Base-by-base conservation (phyloP, 208 protist genomes). In the Naegleria lovaniensis region DNA sequence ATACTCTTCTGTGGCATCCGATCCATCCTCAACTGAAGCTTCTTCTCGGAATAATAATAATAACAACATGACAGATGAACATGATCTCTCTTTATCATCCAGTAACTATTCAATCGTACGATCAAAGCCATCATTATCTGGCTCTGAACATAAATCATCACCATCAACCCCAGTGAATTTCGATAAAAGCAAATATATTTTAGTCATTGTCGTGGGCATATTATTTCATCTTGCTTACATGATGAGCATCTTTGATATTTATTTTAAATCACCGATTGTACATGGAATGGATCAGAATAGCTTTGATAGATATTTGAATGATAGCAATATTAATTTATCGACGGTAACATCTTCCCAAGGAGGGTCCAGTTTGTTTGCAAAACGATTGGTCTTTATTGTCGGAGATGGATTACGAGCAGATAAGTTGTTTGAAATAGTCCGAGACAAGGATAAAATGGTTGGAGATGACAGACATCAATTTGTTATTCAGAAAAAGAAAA, bases 231-330 rank as follows among this genome's bases (percentile, higher is more conserved):
- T 4, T 33, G 38, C 41, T 16, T 91, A 89, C 79, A 43, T 91
- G 38, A 41, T 58, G 7, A 83, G 55, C 55, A 88, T 91, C 9
- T 39, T 91, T 84, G 59, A 91, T 91, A 79, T 91, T 41, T 91
- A 91, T 79, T 91, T 91, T 83, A 83, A 85, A 88, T 83, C 59
- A 15, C 90, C 90, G 48, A 55, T 91, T n/a, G 38, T 89, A n/a
- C 90, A 85, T 83, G 67, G 67, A 87, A 91, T 85, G 33, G 15
- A 40, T 36, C 5, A 55, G 5, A 59, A 75, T 83, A 85, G 51
- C 11, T 76, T 58, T 39, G 36, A 83, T 83, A 13, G 2, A 29
- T 43, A 39, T 75, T 6, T 25, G 39, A 75, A 59, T 29, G 43
- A 40, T 25, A 52, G 22, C 48, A 33, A 75, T 22, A 19, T 83